Evolutionary conservation across 2,329 filamentous ascomycete genomes (phyloP).

Genomic region (Aspergillus quadricinctus): DNA sequence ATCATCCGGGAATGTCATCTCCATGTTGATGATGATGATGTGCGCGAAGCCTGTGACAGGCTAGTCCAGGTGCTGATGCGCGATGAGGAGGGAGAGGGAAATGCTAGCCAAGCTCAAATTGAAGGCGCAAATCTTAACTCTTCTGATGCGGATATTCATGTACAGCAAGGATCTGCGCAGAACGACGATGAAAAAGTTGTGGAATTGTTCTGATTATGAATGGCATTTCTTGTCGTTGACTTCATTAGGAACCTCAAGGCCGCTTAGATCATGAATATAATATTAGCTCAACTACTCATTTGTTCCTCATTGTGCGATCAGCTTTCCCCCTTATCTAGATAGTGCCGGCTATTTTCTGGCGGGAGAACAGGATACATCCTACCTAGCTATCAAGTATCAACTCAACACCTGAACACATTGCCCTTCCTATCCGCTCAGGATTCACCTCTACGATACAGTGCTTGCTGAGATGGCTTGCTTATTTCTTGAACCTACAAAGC

Average conservation of each 20-base stretch:
- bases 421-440: background rate
- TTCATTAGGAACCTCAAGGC: background rate
- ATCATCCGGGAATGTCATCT: conserved; percentile 82
- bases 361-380: background rate
- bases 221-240: background rate
- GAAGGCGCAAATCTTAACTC: conserved; percentile 10
- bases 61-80: conserved; percentile 85
- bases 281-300: background rate
- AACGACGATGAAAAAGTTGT: conserved; percentile 45
- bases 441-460: background rate
- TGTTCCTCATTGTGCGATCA: background rate
- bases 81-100: conserved; percentile 62
- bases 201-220: conserved; percentile 38
- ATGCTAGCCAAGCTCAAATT: conserved; percentile 31
- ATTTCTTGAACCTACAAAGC: too few relatives aligned
- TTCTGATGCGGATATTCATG: background rate
- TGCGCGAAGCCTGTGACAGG: conserved; percentile 80
- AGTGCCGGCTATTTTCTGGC: background rate
- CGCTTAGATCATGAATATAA: background rate
- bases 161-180: conserved; percentile 28
- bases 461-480: background rate
- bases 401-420: too few relatives aligned
- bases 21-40: conserved; percentile 70
- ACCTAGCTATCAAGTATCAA: too few relatives aligned
- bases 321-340: background rate